A percentile compares a stretch with the other conserved stretches of the same genome.
These are phyloP conservation scores for Backusella mclennaniae DNA, from an alignment of 192 early-diverging fungal species.

Conservation along the genomic window DNA sequence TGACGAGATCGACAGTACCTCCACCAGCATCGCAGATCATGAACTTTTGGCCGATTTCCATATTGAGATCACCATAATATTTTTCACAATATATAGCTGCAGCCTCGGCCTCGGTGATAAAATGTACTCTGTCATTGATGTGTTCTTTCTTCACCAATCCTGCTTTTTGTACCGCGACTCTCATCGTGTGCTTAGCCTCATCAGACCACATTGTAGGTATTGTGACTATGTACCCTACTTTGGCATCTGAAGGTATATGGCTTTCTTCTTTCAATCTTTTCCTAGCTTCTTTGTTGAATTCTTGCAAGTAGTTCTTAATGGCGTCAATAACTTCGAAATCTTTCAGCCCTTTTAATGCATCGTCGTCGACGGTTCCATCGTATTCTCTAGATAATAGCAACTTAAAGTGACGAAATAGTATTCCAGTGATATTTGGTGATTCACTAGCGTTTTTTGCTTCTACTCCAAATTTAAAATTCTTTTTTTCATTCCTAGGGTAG, in stretches of 20 bases:
- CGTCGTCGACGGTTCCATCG: not conserved
- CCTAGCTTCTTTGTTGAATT: not conserved
- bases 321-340: not conserved
- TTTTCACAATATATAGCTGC: constrained; percentile 49
- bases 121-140: constrained; percentile 30
- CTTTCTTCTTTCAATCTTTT: not conserved
- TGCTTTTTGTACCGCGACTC: constrained; percentile 51
- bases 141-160: constrained; percentile 41
- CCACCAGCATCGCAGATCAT: constrained; percentile 51
- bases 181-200: constrained; percentile 50
- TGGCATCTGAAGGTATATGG: no score
- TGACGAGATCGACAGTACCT: constrained; percentile 48
- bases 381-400: not conserved
- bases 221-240: not conserved
- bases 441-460: not conserved
- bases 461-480: not conserved
- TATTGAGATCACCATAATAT: constrained; percentile 40
- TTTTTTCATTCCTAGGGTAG: not conserved
- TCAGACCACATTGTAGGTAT: constrained; percentile 38
- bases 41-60: constrained; percentile 39
- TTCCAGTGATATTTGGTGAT: not conserved
- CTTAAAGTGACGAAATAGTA: not conserved
- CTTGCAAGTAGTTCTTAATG: not conserved
- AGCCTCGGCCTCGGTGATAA: constrained; percentile 49
- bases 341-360: not conserved